Conservation (phyloP, 768 basidiomycete species). For the Paxillus ammoniavirescens region DNA sequence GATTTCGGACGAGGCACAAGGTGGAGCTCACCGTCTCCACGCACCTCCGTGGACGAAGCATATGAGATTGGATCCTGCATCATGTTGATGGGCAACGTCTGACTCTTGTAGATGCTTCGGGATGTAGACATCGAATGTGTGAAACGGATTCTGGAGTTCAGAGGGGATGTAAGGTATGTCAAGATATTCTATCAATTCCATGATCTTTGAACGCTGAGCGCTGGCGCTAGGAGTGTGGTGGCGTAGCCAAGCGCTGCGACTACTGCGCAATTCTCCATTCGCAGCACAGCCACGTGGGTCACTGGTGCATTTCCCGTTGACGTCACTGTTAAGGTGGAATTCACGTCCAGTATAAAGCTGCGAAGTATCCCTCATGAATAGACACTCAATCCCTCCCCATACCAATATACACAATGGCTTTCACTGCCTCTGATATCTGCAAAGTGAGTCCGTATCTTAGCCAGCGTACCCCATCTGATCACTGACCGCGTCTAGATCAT, state of each 20-base stretch:
- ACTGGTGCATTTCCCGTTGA: slow-evolving; percentile 11
- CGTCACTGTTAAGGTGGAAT: slow-evolving; percentile 21
- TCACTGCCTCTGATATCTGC: slow-evolving; percentile 74
- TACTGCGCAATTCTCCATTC: neutral
- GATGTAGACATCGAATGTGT: slow-evolving; percentile 57
- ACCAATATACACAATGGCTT: slow-evolving; percentile 48
- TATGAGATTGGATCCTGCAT: slow-evolving; percentile 42
- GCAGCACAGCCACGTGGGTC: slow-evolving; percentile 14
- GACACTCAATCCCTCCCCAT: neutral
- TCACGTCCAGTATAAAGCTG: too few relatives aligned
- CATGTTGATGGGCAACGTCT: neutral
- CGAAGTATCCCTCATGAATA: too few relatives aligned
- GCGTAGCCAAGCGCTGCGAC: too few relatives aligned
- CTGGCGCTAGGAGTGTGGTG: too few relatives aligned
- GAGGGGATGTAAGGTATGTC: slow-evolving; percentile 37
- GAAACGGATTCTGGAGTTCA: slow-evolving; percentile 30
- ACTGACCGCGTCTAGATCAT: slow-evolving; percentile 40
- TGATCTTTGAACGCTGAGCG: neutral
- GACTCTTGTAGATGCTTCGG: slow-evolving; percentile 21
- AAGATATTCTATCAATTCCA: slow-evolving; percentile 12
- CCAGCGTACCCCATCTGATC: neutral
- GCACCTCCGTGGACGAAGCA: slow-evolving; percentile 84
- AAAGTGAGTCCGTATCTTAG: slow-evolving; percentile 47
- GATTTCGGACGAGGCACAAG: neutral
- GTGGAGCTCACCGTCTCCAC: slow-evolving; percentile 63